Base-by-base conservation (phyloP, 192 early-diverging fungal genomes). In the Spizellomyces sp. region DNA sequence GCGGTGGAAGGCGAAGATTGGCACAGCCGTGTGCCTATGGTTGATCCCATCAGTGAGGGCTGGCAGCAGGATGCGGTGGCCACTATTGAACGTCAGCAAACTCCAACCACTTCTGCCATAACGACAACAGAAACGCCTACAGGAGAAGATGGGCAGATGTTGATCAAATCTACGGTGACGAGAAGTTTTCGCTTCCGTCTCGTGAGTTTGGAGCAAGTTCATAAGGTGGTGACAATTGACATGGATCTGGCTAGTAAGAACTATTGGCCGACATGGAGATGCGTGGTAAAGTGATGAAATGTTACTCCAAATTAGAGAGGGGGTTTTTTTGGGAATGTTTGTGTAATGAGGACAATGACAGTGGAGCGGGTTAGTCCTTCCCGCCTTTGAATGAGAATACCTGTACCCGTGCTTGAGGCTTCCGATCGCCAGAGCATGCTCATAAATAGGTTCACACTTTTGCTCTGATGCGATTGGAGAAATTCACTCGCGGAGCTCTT, bases 231-330 rank as follows among this genome's bases (percentile, higher is more conserved):
- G 50, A 75, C 74, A 7, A 47, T 75, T 42, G 74, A 75, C 27
- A 75, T 75, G 69, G 60, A 66, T 60, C 47, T 75, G 71, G 74
- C 74, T 43, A 65, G 62, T 55, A 75, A 75, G 59, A 75, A 75
- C 41, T 75, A 75, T 57, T 75, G 67, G 67, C 74, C 74, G 36
- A 75, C 74, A 17, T 75, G 74, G 74, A 27, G 74, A 64, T 75
- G 74, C 54, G 64, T 70, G 22, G 74, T 75, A 52, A 67, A 67
- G 54, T 6, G 27, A 14, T 68, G 42, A 66, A 56, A 56, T 36
- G 27, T 36, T n/a, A n/a, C 27, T 36, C 27, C 27, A 3, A 0
- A 36, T 36, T 36, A 36, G 3, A 36, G 27, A 36, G 27, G 27
- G n/a, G 3, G 27, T 36, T 36, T 36, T 36, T 36, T 36, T 36